Evolutionary conservation across 2,329 filamentous ascomycete genomes (phyloP).

Genomic region (Penicillium sp.): DNA sequence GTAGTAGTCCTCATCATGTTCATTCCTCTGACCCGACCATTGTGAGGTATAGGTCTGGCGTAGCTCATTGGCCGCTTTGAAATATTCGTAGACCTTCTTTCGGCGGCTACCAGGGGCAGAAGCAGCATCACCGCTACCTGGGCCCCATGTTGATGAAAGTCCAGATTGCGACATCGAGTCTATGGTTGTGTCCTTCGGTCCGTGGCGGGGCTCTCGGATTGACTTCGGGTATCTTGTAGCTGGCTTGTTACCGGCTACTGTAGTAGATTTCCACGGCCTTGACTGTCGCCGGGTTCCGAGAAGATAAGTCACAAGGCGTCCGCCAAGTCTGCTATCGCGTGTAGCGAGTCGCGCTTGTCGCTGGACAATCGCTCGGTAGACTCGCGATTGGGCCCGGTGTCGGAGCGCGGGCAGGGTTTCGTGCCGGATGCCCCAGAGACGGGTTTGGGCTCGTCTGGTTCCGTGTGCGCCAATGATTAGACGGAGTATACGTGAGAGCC

Average conservation of each 20-base stretch:
- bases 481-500: conserved; percentile 53
- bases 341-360: conserved; percentile 57
- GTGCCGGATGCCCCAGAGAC: conserved; percentile 69
- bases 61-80: conserved; percentile 70
- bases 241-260: conserved; percentile 4
- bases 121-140: conserved; percentile 27
- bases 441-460: conserved; percentile 63
- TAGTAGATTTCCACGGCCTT: conserved; percentile 14
- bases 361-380: conserved; percentile 72
- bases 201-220: conserved; percentile 18
- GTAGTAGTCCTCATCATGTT: conserved; percentile 48
- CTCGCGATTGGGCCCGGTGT: conserved; percentile 68
- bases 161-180: conserved; percentile 28
- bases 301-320: conserved; percentile 29
- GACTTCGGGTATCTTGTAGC: conserved; percentile 14
- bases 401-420: conserved; percentile 71
- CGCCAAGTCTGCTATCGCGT: conserved; percentile 42
- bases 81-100: conserved; percentile 72
- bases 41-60: conserved; percentile 65
- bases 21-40: conserved; percentile 49
- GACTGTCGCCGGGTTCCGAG: conserved; percentile 26
- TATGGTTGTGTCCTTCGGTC: conserved; percentile 18
- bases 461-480: conserved; percentile 65
- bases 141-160: conserved; percentile 24
- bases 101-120: conserved; percentile 68